Conservation (phyloP, 179 eudicot species). For the Gypsophila paniculata region DNA sequence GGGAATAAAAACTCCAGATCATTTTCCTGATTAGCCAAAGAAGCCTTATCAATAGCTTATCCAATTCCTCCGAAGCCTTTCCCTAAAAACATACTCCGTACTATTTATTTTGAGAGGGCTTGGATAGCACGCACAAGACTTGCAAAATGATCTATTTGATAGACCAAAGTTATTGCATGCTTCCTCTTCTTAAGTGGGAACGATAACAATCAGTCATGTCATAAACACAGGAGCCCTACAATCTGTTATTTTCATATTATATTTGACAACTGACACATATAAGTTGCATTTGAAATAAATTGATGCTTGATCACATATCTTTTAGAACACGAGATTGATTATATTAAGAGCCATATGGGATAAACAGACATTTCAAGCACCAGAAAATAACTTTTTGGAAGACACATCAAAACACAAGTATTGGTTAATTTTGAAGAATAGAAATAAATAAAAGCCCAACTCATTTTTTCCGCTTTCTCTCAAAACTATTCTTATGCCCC, state of each 20-base stretch:
- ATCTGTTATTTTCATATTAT: background rate
- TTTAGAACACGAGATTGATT: background rate
- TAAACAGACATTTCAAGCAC: background rate
- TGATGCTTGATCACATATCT: background rate
- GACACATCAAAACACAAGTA: slow-evolving; percentile 5
- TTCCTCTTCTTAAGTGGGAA: background rate
- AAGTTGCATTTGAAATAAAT: background rate
- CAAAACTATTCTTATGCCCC: background rate
- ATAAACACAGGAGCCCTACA: background rate
- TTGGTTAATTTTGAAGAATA: background rate
- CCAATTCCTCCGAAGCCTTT: background rate
- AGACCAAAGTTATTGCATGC: background rate
- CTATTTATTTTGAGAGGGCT: background rate
- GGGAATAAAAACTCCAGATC: background rate
- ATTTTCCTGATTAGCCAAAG: background rate
- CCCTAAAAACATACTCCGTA: background rate
- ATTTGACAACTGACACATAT: background rate
- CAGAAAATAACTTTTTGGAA: background rate
- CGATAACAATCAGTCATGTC: background rate
- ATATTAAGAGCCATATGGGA: background rate
- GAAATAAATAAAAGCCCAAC: background rate
- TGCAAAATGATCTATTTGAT: background rate
- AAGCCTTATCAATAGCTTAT: background rate
- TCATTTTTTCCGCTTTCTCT: background rate
- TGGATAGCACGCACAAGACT: background rate